Evolutionary conservation across 768 basidiomycete species (phyloP), one percentile per base, ranked within the genome.

Genomic region (Kwoniella sp.): DNA sequence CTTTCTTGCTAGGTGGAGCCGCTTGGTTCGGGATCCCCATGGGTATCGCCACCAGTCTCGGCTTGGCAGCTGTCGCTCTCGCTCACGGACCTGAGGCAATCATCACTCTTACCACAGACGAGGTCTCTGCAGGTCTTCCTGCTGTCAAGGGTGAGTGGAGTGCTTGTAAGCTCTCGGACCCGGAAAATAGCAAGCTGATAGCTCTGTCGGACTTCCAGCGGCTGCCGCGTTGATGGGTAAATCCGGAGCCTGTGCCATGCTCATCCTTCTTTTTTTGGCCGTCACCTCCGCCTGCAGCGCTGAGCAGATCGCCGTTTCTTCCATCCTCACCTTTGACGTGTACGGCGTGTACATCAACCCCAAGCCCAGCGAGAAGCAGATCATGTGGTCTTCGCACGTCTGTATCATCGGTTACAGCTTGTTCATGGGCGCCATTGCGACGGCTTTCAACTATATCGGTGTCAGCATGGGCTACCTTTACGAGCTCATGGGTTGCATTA

Each of bases 401-500:
- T 62, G 61, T 55, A 62, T 62, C 38, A 28, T 62, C 31, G 67
- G 55, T 12, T 79, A 72, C 61, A 61, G 66, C 0, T 13, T 77
- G 45, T 83, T 90, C 37, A 92, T 92, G 85, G 92, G 87, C 23
- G 71, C 92, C n/a, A 88, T 89, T 0, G 92, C 92, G 0, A 79
- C 90, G 30, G 89, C 92, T 57, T 95, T 95, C 84, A 91, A 83
- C 81, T 93, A 90, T 78, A 92, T 93, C 68, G 92, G 92, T 7
- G 88, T 94, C 28, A 91, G 89, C 26, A 89, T 94, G 89, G 92
- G 92, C 23, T 94, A 92, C 91, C 87, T 94, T 61, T 93, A 93
- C 74, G 72, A 73, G 62, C 59, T 76, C 0, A 76, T 79, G 75
- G 74, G 71, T 17, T 70, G 66, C 11, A 63, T 75, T 29, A 71